Base-by-base conservation (phyloP, 139 green algal species). In the Penium margaritaceum region DNA sequence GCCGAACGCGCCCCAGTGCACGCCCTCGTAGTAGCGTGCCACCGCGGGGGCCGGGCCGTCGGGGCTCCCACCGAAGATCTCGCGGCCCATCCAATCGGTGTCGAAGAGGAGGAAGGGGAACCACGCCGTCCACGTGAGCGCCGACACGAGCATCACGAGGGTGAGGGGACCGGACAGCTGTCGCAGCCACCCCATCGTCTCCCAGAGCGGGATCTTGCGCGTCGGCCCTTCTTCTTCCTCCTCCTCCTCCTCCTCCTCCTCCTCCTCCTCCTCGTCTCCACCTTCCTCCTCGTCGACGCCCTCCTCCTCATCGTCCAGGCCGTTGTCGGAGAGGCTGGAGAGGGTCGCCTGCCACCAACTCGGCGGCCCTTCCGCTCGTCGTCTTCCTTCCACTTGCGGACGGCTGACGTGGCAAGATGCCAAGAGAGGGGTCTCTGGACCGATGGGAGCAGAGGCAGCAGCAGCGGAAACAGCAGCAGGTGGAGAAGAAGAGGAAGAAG, bases 81-180 rank as follows among this genome's bases (percentile, higher is more conserved):
- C 68, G 0, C 75, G 17, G 21, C 75, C 75, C 51, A 82, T 75
- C 75, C 75, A 82, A 19, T 82, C 75, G 0, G 75, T 82, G 33
- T 82, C 75, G 0, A 82, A 82, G 15, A 82, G 70, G 6, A 82
- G 46, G 4, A 82, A 82, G 5, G 75, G 75, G 69, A 82, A 82
- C 75, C 75, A 82, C 2, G 63, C 39, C 0, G 71, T 24, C 74
- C 67, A 78, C n/a, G 74, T 80, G 30, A 80, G 24, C 2, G 51
- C 73, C 5, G 65, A 78, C 19, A 80, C 73, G 30, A 67, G 30
- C 51, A 80, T 35, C 30, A 80, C 73, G 2, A 62, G 33, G 35
- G 24, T 46, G 29, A 80, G 72, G 19, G 36, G 63, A 27, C n/a
- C 14, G 6, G 71, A 65, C 29, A 78, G 63, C 27, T 78, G 27